phyloP scores from a whole-genome alignment of 345 rosid genomes.

The Lumnitzera littorea region DNA sequence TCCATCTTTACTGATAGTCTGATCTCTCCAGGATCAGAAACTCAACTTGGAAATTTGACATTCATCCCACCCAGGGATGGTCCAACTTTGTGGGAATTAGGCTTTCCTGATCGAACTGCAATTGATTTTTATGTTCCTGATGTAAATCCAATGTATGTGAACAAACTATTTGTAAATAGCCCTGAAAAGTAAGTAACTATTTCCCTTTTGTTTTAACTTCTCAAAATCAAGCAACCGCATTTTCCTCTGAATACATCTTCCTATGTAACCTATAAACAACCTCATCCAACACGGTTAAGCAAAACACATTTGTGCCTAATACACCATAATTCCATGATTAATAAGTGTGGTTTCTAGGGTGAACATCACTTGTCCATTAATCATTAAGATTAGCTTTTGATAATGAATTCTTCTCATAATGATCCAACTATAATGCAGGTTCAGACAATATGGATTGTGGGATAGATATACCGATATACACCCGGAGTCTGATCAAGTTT shows the following conservation, averaged over 20 bases:
- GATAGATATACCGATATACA: constrained; percentile 30
- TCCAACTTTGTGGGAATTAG: constrained; percentile 30
- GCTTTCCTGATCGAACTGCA: constrained; percentile 31
- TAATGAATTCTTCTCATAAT: too few species aligned
- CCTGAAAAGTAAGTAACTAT: constrained; percentile 20
- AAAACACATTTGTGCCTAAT: too few species aligned
- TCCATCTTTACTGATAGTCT: too few species aligned
- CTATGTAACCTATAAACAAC: too few species aligned
- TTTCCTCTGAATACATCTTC: too few species aligned
- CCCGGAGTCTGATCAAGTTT: constrained; percentile 24
- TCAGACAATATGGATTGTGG: constrained; percentile 35
- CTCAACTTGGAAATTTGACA: constrained; percentile 18
- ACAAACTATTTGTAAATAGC: constrained; percentile 26
- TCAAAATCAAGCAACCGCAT: neutral
- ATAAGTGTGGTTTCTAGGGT: too few species aligned
- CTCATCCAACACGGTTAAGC: too few species aligned
- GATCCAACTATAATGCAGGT: constrained; percentile 16
- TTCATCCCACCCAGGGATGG: constrained; percentile 25
- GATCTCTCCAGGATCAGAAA: constrained; percentile 15
- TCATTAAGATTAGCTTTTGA: too few species aligned
- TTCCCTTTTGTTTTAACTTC: neutral
- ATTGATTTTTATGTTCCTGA: constrained; percentile 26
- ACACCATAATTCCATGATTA: too few species aligned
- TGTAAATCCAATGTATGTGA: constrained; percentile 27
- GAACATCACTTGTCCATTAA: too few species aligned